Base-by-base conservation (phyloP, 2,329 filamentous ascomycete genomes). In the Ophiostoma triangulosporum region DNA sequence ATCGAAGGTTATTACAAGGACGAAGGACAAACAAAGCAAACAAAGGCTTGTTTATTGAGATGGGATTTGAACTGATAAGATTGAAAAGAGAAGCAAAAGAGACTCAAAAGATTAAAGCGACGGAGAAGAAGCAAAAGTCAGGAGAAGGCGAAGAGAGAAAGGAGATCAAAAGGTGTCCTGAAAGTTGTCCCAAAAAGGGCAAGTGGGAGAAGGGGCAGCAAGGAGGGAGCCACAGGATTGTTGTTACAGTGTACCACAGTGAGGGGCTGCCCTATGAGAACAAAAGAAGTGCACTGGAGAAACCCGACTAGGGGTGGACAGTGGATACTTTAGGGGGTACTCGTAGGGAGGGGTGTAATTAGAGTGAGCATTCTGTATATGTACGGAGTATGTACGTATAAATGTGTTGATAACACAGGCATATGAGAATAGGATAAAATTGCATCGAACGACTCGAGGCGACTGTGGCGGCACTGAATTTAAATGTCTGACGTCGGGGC, bases 151-250 rank as follows among this genome's bases (percentile, higher is more conserved):
- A 40, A 50, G 24, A 8, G 36, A 49, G 31, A 17, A 35, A 26
- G 24, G 6, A 53, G 27, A 45, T 15, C 31, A 15, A 27, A 35
- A 55, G 54, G 54, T 55, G 54, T 56, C 54, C 54, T 56, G 51
- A 56, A 54, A 53, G 54, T 27, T 24, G 45, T 50, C 50, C 54
- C 11, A 53, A 56, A 56, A 43, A 17, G 54, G 54, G 14, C 51
- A 50, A 53, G 54, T 31, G 26, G 36, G 26, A 50, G 33, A 38
- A 40, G 50, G 46, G 36, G 50, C 27, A 35, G 31, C 27, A 33
- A 17, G 9, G 22, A 29, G 48, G 31, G 15, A 50, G 24, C 17
- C 35, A 17, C 15, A 36, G 4, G n/a, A 20, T n/a, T n/a, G n/a
- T n/a, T n/a, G n/a, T n/a, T n/a, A n/a, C 29, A 36, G 12, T 11